Percentiles rank a stretch among this genome's conserved stretches.
phyloP scores from a whole-genome alignment of 2,329 filamentous ascomycete genomes.

The Westerdykella ornata region DNA sequence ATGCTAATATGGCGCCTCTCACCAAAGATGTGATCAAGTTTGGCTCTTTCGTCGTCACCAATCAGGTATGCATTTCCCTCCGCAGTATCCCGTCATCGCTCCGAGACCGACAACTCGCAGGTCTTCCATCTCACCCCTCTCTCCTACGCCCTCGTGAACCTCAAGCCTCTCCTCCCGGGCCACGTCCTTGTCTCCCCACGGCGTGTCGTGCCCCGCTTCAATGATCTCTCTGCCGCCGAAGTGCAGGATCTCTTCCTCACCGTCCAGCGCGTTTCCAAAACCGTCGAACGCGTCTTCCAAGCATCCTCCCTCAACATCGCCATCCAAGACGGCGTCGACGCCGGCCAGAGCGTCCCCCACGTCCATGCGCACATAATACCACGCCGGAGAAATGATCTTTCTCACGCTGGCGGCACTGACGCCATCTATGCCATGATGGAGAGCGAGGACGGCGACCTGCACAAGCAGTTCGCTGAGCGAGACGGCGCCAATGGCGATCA shows the following conservation, averaged over 20 bases:
- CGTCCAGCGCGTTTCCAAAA: slow-evolving; percentile 72
- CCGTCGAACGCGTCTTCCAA: slow-evolving; percentile 57
- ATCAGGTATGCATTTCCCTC: slow-evolving; percentile 31
- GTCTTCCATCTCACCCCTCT: slow-evolving; percentile 78
- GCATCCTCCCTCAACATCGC: slow-evolving; percentile 84
- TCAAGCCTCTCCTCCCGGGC: slow-evolving; percentile 87
- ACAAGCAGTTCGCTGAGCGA: slow-evolving; percentile 58
- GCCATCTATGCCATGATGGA: slow-evolving; percentile 79
- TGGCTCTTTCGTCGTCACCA: slow-evolving; percentile 41
- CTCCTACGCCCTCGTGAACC: slow-evolving; percentile 86
- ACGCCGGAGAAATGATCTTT: slow-evolving; percentile 53
- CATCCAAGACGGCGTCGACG: slow-evolving; percentile 84
- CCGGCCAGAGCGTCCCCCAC: slow-evolving; percentile 90
- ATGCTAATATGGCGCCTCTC: slow-evolving; percentile 31
- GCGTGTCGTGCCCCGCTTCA: slow-evolving; percentile 60
- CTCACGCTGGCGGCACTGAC: slow-evolving; percentile 56
- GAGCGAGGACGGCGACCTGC: slow-evolving; percentile 76
- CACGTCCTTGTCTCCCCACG: slow-evolving; percentile 86
- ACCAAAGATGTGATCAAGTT: slow-evolving; percentile 39
- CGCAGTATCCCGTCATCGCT: slow-evolving; percentile 5
- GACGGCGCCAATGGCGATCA: slow-evolving; percentile 20
- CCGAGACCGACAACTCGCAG: slow-evolving; percentile 41
- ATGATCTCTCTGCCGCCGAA: slow-evolving; percentile 65
- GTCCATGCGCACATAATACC: slow-evolving; percentile 92
- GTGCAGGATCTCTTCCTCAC: slow-evolving; percentile 81